These are phyloP conservation scores for Blastobotrys persicus DNA, from an alignment of 1,139 yeast genomes.

Conservation along the genomic window DNA sequence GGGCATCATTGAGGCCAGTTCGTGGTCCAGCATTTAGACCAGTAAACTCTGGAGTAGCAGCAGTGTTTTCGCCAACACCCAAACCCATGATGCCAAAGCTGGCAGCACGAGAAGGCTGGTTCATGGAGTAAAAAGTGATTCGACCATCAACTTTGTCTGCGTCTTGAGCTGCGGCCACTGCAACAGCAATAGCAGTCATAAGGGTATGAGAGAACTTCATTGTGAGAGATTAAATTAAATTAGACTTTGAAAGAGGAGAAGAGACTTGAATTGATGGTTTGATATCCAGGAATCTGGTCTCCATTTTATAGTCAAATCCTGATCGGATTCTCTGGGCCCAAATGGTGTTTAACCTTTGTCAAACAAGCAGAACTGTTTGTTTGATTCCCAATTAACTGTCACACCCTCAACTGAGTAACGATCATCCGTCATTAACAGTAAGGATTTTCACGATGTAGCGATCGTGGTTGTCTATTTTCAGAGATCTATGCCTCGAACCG, in stretches of 20 bases:
- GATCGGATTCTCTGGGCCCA: neutral
- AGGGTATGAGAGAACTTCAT: constrained; percentile 9
- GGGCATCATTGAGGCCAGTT: neutral
- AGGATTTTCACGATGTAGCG: neutral
- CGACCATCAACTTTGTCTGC: constrained; percentile 7
- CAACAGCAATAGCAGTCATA: constrained; percentile 8
- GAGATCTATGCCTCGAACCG: neutral
- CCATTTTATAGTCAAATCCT: neutral
- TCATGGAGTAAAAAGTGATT: neutral
- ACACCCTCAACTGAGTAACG: neutral
- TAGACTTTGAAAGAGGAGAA: neutral
- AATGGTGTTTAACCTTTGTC: neutral
- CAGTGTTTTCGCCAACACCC: neutral
- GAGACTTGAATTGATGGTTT: neutral
- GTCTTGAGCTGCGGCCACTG: constrained; percentile 6
- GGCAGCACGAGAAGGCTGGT: constrained; percentile 2
- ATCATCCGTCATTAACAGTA: neutral
- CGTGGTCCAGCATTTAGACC: constrained; percentile 7
- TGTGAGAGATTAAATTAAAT: neutral
- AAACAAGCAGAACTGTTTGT: neutral
- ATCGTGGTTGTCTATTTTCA: neutral
- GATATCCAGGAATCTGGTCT: no score
- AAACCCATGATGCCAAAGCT: neutral
- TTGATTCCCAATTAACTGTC: neutral
- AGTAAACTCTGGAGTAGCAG: no score